A percentile compares a stretch with the other conserved stretches of the same genome.
phyloP scores from a whole-genome alignment of 345 rosid species.

The Heritiera fomes region DNA sequence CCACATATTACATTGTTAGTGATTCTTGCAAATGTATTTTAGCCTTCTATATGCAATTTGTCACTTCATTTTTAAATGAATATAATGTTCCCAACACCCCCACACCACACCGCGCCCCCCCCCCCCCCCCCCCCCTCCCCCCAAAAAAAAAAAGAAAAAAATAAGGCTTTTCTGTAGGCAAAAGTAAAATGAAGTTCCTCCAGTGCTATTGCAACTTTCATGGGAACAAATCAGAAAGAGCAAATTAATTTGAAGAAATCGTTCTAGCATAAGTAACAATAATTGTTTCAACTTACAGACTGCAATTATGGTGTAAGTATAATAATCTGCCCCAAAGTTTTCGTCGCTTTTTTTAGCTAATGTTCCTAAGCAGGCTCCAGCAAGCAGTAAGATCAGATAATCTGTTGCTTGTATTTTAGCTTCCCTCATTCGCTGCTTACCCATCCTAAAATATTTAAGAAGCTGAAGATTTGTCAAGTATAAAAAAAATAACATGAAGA shows the following conservation, averaged over 20 bases:
- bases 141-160: no score
- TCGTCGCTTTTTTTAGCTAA: slow-evolving; percentile 59
- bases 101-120: no score
- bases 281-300: slow-evolving; percentile 67
- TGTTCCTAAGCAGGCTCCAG: slow-evolving; percentile 93
- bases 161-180: background rate
- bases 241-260: slow-evolving; percentile 7
- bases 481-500: no score
- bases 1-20: background rate
- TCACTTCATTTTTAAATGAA: background rate
- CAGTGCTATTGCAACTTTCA: background rate
- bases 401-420: slow-evolving; percentile 77
- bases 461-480: slow-evolving; percentile 1
- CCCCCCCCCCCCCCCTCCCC: no score
- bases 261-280: background rate
- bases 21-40: background rate
- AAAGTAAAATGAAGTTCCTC: slow-evolving; percentile 1
- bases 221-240: background rate
- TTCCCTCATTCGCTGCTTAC: slow-evolving; percentile 84
- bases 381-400: slow-evolving; percentile 82
- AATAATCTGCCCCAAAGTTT: slow-evolving; percentile 75
- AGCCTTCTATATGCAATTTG: background rate
- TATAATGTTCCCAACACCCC: background rate
- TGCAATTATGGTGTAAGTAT: slow-evolving; percentile 81
- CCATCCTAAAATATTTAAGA: slow-evolving; percentile 58